Evolutionary conservation across 2,329 filamentous ascomycete species (phyloP).

Genomic region (Colletotrichum sp.): DNA sequence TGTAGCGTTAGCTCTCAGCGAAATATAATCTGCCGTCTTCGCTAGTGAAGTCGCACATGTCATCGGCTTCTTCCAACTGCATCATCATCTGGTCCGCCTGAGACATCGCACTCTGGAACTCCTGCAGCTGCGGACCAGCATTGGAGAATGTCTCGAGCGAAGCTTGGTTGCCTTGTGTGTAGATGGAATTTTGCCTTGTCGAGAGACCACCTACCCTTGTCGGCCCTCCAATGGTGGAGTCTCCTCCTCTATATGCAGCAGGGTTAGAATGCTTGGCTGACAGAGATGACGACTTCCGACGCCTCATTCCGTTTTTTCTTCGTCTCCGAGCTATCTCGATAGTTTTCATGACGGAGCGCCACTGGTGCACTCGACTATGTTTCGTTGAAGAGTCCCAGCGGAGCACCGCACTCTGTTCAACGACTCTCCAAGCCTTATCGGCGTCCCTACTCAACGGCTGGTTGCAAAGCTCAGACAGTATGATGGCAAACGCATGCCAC

Average conservation of each 20-base stretch:
- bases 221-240: not conserved
- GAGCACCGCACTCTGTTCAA: not conserved
- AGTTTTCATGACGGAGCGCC: not conserved
- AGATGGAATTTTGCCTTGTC: not conserved
- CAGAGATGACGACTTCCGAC: not conserved
- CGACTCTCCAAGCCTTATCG: not conserved
- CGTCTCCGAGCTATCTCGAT: not conserved
- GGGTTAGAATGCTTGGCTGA: not conserved
- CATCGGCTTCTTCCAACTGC: not conserved
- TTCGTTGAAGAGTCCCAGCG: not conserved
- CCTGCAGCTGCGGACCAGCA: not conserved
- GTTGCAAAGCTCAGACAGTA: not conserved
- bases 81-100: not conserved
- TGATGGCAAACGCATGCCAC: not conserved
- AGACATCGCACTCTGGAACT: not conserved
- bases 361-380: not conserved
- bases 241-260: not conserved
- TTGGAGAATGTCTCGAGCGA: not conserved
- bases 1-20: not conserved
- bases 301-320: not conserved
- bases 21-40: not conserved
- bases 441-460: not conserved
- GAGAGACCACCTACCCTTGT: not conserved
- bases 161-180: not conserved
- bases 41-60: not conserved